Conservation (phyloP, 176 grass and related monocot species). For the Oryza rufipogon region DNA sequence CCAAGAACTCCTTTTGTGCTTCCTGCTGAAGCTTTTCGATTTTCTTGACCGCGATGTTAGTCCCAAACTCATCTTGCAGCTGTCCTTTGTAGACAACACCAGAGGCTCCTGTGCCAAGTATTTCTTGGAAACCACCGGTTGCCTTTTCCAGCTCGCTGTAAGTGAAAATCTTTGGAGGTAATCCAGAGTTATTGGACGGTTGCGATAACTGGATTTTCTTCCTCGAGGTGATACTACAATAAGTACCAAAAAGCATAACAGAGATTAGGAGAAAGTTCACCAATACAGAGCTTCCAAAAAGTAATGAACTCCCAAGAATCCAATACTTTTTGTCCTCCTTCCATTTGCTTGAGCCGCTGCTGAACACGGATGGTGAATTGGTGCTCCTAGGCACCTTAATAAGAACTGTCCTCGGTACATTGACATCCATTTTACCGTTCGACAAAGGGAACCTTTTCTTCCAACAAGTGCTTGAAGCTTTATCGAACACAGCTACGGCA, state of each 20-base stretch:
- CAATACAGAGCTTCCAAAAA: slow-evolving; percentile 22
- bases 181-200: not conserved
- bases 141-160: slow-evolving; percentile 45
- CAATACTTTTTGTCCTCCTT: slow-evolving; percentile 19
- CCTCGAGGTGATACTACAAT: not conserved
- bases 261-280: not conserved
- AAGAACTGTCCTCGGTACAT: not conserved
- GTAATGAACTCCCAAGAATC: slow-evolving; percentile 24
- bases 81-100: slow-evolving; percentile 46
- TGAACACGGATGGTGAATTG: not conserved
- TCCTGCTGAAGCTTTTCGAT: not conserved
- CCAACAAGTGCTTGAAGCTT: not conserved
- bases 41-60: slow-evolving; percentile 21
- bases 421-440: not conserved
- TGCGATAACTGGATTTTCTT: not conserved
- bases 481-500: not conserved
- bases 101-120: slow-evolving; percentile 45
- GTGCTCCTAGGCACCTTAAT: slow-evolving; percentile 18
- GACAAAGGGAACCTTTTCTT: slow-evolving; percentile 35
- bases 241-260: slow-evolving; percentile 28
- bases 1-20: slow-evolving; percentile 32
- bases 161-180: slow-evolving; percentile 32
- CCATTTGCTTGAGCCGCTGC: not conserved
- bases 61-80: slow-evolving; percentile 16
- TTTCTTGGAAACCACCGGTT: slow-evolving; percentile 38